These are phyloP conservation scores for Xerocomellus chrysenteron DNA, from an alignment of 768 basidiomycete species.

Conservation along the genomic window DNA sequence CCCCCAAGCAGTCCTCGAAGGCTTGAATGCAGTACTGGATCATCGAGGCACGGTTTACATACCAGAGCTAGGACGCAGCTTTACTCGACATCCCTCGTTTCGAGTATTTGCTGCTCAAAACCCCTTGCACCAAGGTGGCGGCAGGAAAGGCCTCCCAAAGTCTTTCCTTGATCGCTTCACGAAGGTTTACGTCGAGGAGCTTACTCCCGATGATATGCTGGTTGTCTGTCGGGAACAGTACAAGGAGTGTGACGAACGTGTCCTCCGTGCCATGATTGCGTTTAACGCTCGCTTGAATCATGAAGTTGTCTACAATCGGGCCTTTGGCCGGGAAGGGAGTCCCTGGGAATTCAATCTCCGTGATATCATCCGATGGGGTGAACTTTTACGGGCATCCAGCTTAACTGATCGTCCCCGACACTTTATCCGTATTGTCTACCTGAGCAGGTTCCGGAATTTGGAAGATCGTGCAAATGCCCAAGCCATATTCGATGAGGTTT, in stretches of 20 bases:
- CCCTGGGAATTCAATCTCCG: constrained; percentile 99
- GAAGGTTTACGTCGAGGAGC: constrained; percentile 91
- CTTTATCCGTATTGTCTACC: constrained; percentile 71
- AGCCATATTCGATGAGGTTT: constrained; percentile 53
- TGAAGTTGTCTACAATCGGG: constrained; percentile 58
- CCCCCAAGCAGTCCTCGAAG: constrained; percentile 94
- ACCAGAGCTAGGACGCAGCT: constrained; percentile 90
- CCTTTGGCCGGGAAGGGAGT: constrained; percentile 75
- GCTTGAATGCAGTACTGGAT: constrained; percentile 93
- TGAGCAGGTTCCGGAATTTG: constrained; percentile 80
- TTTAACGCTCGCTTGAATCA: constrained; percentile 75
- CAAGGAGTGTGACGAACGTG: constrained; percentile 51
- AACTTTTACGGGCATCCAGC: constrained; percentile 41
- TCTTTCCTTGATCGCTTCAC: constrained; percentile 98
- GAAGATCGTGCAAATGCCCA: constrained; percentile 59
- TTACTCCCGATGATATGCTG: constrained; percentile 73
- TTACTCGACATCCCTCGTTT: constrained; percentile 87
- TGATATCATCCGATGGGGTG: constrained; percentile 88
- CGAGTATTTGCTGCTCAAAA: constrained; percentile 98
- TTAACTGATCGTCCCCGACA: constrained; percentile 51
- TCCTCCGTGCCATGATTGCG: constrained; percentile 72
- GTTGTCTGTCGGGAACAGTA: constrained; percentile 76
- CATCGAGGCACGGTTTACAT: constrained; percentile 94
- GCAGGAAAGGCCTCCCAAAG: constrained; percentile 94
- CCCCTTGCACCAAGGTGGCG: constrained; percentile 92